Conservation (phyloP, 805 yeast genomes). For the Yarrowia deformans region DNA sequence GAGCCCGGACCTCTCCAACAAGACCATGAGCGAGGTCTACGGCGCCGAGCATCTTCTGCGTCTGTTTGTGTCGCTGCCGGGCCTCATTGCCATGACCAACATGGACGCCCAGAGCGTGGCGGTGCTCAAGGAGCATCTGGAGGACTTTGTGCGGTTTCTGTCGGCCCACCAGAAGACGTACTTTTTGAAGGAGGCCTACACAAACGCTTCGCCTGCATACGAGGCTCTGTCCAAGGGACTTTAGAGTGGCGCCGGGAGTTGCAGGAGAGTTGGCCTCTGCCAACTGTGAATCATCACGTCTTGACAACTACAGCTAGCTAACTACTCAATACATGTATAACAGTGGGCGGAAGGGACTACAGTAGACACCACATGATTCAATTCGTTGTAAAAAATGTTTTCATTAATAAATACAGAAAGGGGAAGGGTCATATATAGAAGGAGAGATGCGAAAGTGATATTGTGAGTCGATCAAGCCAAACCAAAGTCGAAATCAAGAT, state of each 20-base stretch:
- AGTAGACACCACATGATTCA: too few relatives aligned
- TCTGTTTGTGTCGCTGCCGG: constrained; percentile 79
- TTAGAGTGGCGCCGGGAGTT: constrained; percentile 1
- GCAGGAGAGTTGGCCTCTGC: too few relatives aligned
- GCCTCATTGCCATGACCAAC: constrained; percentile 74
- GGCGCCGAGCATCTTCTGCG: constrained; percentile 86
- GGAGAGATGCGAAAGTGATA: neutral
- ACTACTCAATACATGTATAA: constrained; percentile 30
- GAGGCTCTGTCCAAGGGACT: constrained; percentile 50
- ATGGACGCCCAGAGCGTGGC: constrained; percentile 80
- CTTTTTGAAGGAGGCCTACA: constrained; percentile 55
- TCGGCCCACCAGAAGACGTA: constrained; percentile 54
- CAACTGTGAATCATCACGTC: too few relatives aligned
- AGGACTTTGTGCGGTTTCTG: constrained; percentile 61
- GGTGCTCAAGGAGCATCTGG: constrained; percentile 62
- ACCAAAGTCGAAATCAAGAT: constrained; percentile 27
- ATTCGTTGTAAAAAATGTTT: too few relatives aligned
- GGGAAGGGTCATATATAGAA: neutral
- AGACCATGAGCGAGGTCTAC: constrained; percentile 60
- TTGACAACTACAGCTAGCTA: neutral
- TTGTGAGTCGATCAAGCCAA: neutral
- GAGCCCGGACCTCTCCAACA: constrained; percentile 47
- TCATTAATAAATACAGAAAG: constrained; percentile 7
- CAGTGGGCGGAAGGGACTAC: neutral
- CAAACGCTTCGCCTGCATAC: constrained; percentile 60